These are phyloP conservation scores for Tricharina praecox DNA, from an alignment of 495 filamentous ascomycete species.

Conservation along the genomic window DNA sequence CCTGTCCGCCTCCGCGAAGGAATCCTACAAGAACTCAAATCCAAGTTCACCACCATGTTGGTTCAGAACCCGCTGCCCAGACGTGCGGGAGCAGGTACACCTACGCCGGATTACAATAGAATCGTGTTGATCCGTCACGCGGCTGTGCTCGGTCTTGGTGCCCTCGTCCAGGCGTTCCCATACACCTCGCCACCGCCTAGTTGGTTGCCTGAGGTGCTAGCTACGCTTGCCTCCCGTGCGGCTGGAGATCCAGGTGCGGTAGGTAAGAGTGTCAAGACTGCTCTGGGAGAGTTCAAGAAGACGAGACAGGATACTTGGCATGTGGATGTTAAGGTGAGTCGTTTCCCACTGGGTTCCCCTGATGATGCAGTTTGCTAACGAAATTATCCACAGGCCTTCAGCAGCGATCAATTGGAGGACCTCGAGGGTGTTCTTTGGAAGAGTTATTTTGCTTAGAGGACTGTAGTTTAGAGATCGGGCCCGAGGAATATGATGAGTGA, in stretches of 20 bases:
- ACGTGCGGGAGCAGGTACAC: constrained; percentile 44
- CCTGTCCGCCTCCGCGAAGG: constrained; percentile 59
- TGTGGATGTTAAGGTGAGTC: constrained; percentile 80
- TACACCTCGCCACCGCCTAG: constrained; percentile 79
- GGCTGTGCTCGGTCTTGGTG: constrained; percentile 79
- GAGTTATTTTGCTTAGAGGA: constrained; percentile 77
- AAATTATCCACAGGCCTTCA: constrained; percentile 67
- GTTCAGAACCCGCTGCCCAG: constrained; percentile 72
- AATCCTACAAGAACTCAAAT: constrained; percentile 56
- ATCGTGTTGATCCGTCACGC: constrained; percentile 72
- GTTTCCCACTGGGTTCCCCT: constrained; percentile 6
- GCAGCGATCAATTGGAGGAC: constrained; percentile 80
- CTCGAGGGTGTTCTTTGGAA: constrained; percentile 96
- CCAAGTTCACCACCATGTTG: constrained; percentile 62
- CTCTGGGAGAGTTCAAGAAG: constrained; percentile 97
- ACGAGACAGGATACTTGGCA: constrained; percentile 98
- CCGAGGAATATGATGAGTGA: too few relatives aligned
- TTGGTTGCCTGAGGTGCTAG: constrained; percentile 90
- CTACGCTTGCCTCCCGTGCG: constrained; percentile 66
- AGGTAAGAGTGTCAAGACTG: constrained; percentile 91
- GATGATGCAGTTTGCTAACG: constrained; percentile 1
- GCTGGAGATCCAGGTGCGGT: constrained; percentile 82
- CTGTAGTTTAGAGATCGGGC: too few relatives aligned
- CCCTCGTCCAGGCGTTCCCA: constrained; percentile 89
- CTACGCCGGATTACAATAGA: constrained; percentile 68